Conservation (phyloP, 495 filamentous ascomycete species). For the Penicillium mononematosum region DNA sequence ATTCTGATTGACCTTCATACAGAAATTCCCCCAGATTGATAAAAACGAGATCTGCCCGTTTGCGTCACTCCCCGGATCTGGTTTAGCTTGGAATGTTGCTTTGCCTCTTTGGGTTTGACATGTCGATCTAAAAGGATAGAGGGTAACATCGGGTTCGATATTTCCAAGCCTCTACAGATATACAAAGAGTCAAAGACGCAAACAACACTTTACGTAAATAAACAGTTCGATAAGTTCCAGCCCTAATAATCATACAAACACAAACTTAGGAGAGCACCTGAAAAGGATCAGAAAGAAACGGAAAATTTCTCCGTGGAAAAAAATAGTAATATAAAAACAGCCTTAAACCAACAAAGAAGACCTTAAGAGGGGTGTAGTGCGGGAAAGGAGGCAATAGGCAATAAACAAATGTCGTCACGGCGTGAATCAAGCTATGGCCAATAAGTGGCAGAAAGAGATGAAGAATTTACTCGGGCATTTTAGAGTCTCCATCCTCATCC, state of each 20-base stretch:
- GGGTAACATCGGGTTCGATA: constrained; percentile 22
- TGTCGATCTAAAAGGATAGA: constrained; percentile 24
- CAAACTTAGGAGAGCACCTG: background rate
- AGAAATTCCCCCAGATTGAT: constrained; percentile 2
- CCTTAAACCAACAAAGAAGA: background rate
- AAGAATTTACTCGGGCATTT: constrained; percentile 34
- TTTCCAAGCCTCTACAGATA: background rate
- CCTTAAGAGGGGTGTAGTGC: constrained; percentile 3
- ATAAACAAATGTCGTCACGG: constrained; percentile 28
- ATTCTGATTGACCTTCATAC: background rate
- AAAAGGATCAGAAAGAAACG: background rate
- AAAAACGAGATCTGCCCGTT: constrained; percentile 19
- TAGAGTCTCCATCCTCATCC: constrained; percentile 37
- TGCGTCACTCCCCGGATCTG: constrained; percentile 38
- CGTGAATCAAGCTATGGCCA: constrained; percentile 19
- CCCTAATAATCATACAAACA: constrained; percentile 18
- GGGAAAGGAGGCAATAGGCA: constrained; percentile 6
- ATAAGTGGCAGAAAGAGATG: background rate
- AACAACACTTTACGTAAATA: constrained; percentile 27
- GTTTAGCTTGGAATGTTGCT: constrained; percentile 36
- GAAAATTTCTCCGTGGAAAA: background rate
- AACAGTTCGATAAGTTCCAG: constrained; percentile 13
- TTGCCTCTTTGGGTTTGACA: constrained; percentile 29
- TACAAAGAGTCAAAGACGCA: constrained; percentile 16
- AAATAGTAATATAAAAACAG: background rate